Base-by-base conservation (phyloP, 768 basidiomycete genomes). In the Boletus rex-veris region DNA sequence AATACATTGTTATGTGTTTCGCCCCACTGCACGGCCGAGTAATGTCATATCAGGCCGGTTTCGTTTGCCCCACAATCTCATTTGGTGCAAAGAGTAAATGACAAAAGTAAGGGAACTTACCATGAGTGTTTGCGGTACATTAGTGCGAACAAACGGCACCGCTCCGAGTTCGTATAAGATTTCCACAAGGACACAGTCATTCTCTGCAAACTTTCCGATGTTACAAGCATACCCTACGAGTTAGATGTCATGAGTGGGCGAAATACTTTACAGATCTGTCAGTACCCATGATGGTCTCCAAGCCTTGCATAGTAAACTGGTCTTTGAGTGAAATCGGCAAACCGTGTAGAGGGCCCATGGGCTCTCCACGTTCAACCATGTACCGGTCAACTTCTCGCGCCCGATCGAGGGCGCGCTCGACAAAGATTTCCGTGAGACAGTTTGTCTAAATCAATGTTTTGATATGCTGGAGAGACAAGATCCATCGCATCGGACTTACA, bases 1-100 rank as follows among this genome's bases (percentile, higher is more conserved):
- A 88, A 94, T 33, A 92, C 75, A 60, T 85, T 74, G 65, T 93
- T 95, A 71, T 78, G 82, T 1, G 88, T 86, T 68, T 96, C 92
- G 3, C 80, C 77, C 80, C 85, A 90, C 90, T 90, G 59, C 21
- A 40, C 8, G 14, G 26, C 31, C 2, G 21, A 41, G 33, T 5
- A 18, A 31, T 6, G 28, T 60, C 19, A 64, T 28, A 37, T 26
- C 10, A 14, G 28, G 7, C 41, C 19, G 11, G 15, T 21, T 36
- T n/a, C 4, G 16, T n/a, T 48, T 30, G 9, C 33, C 33, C n/a
- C 3, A 15, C 14, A 5, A 33, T 46, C 36, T 43, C 43, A 10
- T 28, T 26, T 4, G 1, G 21, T 9, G 1, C 40, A 5, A 19
- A 35, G 33, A 35, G 33, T 35, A 35, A 24, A 41, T 26, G 7